Base-by-base conservation (phyloP, 805 yeast species). In the Pichia cabralensis region DNA sequence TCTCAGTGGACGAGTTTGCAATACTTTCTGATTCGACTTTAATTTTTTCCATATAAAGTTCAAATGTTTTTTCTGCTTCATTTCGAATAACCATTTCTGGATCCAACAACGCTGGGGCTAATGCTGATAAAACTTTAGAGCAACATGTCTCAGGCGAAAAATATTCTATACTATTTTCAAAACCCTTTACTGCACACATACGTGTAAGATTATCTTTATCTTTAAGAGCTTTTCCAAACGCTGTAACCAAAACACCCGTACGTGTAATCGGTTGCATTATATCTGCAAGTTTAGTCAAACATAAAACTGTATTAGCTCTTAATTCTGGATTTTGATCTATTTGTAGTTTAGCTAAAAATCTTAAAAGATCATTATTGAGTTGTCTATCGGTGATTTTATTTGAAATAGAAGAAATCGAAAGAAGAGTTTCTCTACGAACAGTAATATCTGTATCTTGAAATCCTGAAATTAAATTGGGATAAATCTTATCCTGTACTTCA, bases 101-200 rank as follows among this genome's bases (percentile, higher is more conserved):
- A 55, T 92, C 97, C 50, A 89, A 67, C 36, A 89, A 61, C 2
- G 92, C 74, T 1, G 92, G 82, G 0, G 95, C 86, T 36, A 92
- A 70, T 3, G 85, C 84, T 0, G 95, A 89, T 35, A 92, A 59
- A 13, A 88, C 71, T 51, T 80, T 83, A 17, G 78, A 75, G 37
- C 94, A 82, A 36, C 85, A 78, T 28, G 84, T 78, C 12, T 74
- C 80, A 1, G 86, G 76, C 1, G 79, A 61, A 46, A 88, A 86
- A 28, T 67, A 71, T 6, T 76, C 79, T 17, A 78, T 60, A 12
- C 81, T 69, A 11, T 67, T 62, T 27, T 71, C 74, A 41, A 89
- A 71, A 1, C 95, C 94, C 40, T 74, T 61, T 19, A 92, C 61
- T 0, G 96, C 85, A 4, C 80, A 81, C 49, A 77, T 54, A 43